Base-by-base conservation (phyloP, 106 monocot genomes). In the Narthecium ossifragum region DNA sequence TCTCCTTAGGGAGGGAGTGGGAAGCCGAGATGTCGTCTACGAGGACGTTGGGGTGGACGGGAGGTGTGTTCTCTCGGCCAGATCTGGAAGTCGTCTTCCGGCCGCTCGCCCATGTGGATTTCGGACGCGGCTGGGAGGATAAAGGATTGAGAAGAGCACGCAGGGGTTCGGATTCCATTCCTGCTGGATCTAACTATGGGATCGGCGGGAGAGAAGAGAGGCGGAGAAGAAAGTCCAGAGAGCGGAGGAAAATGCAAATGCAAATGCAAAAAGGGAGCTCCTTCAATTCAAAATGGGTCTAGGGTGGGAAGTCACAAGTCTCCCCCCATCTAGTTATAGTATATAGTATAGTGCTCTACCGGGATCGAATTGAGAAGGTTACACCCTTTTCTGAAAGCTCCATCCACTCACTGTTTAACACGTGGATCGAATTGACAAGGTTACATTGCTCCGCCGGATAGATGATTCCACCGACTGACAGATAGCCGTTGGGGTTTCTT, bases 21-120 rank as follows among this genome's bases (percentile, higher is more conserved):
- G 61, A 58, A 31, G 25, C 24, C 8, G 46, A 26, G 3, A n/a
- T n/a, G n/a, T 34, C 43, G 26, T 40, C 43, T 25, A 70, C 15
- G 23, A 39, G 60, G 34, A 84, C 29, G 53, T 88, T 83, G 36
- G 80, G 77, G 59, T 73, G 67, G 28, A 47, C 5, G 3, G 88
- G 80, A 11, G 79, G 80, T 18, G 60, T 59, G 57, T 88, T 88
- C 76, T 88, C 88, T 61, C 51, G 70, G 31, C 59, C 80, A 63
- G 70, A 61, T 68, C 62, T 68, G 38, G 77, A 57, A 43, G 26
- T 28, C 24, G 22, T 55, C 36, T 62, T 63, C 8, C 65, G 48
- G 5, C 13, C 39, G 18, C 41, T 38, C 0, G 33, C 20, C 4
- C 54, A 40, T 25, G 24, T 21, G 6, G 70, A 53, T 22, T 49